A percentile compares a stretch with the other conserved stretches of the same genome.
phyloP scores from a whole-genome alignment of 805 yeast genomes.

The Sugiyamaella americana region DNA sequence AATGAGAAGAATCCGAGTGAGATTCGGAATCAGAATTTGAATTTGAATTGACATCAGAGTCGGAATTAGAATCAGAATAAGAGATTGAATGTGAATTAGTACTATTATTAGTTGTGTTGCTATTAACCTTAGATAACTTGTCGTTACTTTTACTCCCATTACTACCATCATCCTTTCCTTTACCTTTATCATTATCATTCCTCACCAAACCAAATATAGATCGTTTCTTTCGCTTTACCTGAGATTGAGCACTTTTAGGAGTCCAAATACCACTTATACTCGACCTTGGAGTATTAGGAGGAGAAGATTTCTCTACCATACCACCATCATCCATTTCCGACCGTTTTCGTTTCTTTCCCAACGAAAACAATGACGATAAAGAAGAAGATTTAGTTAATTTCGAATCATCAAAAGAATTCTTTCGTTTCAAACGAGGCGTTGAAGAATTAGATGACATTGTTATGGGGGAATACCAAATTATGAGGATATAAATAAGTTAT shows the following conservation, averaged over 20 bases:
- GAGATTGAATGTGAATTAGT: background rate
- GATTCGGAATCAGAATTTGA: background rate
- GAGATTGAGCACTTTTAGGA: background rate
- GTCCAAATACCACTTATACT: background rate
- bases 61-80: background rate
- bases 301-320: background rate
- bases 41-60: background rate
- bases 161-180: conserved; percentile 1
- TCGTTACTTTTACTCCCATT: too few species aligned
- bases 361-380: conserved; percentile 10
- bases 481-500: too few species aligned
- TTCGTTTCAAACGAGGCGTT: too few species aligned
- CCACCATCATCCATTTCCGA: conserved; percentile 5
- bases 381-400: conserved; percentile 2
- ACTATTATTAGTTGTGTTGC: conserved; percentile 1
- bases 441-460: too few species aligned
- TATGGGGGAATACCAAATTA: too few species aligned
- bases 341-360: conserved; percentile 7
- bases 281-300: background rate
- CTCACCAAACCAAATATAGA: conserved; percentile 4
- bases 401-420: too few species aligned
- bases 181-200: background rate
- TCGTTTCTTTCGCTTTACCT: background rate
- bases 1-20: background rate
- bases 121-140: too few species aligned